Conservation (phyloP, 2,329 filamentous ascomycete species). For the Penicillium sp. region DNA sequence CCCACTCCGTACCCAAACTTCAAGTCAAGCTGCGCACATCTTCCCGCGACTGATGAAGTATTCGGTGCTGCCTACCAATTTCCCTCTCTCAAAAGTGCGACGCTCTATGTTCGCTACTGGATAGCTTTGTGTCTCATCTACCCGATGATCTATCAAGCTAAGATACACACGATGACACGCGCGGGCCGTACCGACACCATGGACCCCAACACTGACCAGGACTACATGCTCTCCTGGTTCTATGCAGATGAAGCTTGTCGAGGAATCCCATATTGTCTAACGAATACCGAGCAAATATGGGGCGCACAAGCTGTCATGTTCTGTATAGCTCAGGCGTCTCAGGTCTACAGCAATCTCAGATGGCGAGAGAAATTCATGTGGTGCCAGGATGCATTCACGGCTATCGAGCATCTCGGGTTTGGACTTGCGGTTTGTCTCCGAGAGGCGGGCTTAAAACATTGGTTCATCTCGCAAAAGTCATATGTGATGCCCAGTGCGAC, state of each 20-base stretch:
- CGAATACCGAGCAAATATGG: conserved; percentile 1
- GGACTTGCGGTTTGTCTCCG: neutral
- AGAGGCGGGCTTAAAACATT: neutral
- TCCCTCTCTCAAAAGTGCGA: neutral
- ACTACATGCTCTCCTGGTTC: conserved; percentile 1
- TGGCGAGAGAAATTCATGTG: conserved; percentile 3
- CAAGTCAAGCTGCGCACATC: neutral
- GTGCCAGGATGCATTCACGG: neutral
- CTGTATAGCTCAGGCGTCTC: neutral
- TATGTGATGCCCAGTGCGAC: neutral
- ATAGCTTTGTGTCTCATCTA: neutral
- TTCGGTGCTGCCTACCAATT: neutral
- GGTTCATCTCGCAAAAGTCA: neutral
- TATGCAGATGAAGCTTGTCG: conserved; percentile 2
- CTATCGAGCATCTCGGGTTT: neutral
- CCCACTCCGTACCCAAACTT: neutral
- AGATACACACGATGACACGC: neutral
- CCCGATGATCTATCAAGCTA: neutral
- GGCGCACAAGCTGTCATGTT: neutral
- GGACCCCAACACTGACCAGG: neutral
- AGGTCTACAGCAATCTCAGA: neutral
- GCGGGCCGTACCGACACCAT: neutral
- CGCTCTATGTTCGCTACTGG: neutral
- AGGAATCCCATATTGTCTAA: neutral
- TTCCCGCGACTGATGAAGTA: neutral